A percentile compares a stretch with the other conserved stretches of the same genome.
Conservation (phyloP, 1,139 yeast genomes). For the Geotrichum reessii region DNA sequence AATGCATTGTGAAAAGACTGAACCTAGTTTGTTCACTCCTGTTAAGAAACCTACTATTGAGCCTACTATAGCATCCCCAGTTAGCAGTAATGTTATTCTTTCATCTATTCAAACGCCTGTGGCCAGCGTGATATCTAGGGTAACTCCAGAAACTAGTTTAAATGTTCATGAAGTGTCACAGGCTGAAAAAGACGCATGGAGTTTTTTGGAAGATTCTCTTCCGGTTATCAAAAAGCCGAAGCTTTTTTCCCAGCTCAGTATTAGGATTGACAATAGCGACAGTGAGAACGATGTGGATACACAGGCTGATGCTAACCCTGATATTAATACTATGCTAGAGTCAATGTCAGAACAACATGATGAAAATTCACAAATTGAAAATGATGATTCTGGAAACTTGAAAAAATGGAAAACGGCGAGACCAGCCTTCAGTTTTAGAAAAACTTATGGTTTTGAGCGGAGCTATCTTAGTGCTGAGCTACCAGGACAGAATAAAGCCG, state of each 20-base stretch:
- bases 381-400: background rate
- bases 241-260: constrained; percentile 9
- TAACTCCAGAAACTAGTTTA: constrained; percentile 6
- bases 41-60: background rate
- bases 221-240: constrained; percentile 10
- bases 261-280: constrained; percentile 9
- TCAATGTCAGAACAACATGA: constrained; percentile 3
- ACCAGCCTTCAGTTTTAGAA: constrained; percentile 9
- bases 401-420: constrained; percentile 2
- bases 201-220: constrained; percentile 12
- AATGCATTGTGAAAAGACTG: background rate
- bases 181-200: constrained; percentile 17
- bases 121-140: background rate
- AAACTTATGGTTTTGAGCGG: constrained; percentile 14
- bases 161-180: constrained; percentile 9
- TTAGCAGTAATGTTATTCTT: background rate
- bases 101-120: background rate
- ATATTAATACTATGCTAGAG: background rate
- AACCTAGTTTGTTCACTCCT: background rate
- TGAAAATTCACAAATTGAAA: background rate
- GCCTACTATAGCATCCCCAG: background rate
- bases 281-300: constrained; percentile 9
- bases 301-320: background rate
- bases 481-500: background rate
- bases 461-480: constrained; percentile 13